Evolutionary conservation across 441 rosid species (phyloP).

Genomic region (Geranium incanum): DNA sequence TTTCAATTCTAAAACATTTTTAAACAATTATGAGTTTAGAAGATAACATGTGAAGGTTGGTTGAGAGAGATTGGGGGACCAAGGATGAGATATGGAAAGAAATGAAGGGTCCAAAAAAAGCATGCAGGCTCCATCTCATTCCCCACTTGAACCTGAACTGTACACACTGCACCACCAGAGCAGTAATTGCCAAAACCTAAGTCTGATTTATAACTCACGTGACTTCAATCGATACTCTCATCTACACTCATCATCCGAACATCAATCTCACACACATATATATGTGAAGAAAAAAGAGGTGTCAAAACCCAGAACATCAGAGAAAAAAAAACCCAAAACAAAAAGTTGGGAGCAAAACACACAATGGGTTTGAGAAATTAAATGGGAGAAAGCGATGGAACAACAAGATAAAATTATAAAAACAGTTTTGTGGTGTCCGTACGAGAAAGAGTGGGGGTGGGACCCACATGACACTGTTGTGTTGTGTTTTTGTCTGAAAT

Average conservation of each 20-base stretch:
- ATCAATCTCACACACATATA: too few species aligned
- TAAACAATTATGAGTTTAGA: too few species aligned
- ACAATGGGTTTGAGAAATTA: background rate
- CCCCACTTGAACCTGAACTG: background rate
- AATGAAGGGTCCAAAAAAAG: background rate
- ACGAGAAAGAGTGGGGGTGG: background rate
- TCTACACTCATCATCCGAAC: too few species aligned
- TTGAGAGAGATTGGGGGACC: too few species aligned
- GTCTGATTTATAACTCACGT: background rate
- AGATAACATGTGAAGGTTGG: too few species aligned
- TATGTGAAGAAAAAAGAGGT: too few species aligned
- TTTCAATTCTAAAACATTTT: too few species aligned
- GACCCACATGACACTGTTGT: background rate
- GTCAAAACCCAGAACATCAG: too few species aligned
- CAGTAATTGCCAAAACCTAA: background rate
- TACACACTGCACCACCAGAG: background rate
- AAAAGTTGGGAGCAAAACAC: background rate
- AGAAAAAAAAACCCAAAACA: background rate
- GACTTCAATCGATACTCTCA: background rate
- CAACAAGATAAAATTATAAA: background rate
- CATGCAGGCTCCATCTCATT: background rate
- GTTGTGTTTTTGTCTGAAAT: background rate
- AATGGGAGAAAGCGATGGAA: background rate
- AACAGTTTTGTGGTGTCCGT: background rate
- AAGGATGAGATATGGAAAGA: background rate